phyloP scores from a whole-genome alignment of 2,329 filamentous ascomycete genomes.

The Raffaelea deltoideospora region DNA sequence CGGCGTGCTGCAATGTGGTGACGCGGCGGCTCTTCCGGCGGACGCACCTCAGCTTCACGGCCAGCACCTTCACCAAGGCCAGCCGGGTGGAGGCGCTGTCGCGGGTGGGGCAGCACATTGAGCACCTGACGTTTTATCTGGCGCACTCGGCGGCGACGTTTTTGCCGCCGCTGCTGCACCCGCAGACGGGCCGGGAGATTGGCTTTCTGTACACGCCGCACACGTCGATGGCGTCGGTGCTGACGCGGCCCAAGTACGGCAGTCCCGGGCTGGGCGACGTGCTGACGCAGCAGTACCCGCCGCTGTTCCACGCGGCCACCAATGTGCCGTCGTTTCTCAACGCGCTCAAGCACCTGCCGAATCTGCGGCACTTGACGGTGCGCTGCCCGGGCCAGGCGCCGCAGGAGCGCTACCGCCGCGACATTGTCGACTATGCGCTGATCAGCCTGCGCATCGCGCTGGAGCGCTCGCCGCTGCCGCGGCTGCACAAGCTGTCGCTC shows the following conservation, averaged over 20 bases:
- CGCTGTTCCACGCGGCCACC: constrained; percentile 77
- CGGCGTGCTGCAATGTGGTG: constrained; percentile 54
- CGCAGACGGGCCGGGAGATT: constrained; percentile 60
- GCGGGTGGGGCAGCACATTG: constrained; percentile 63
- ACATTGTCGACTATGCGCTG: constrained; percentile 74
- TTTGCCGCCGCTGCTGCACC: constrained; percentile 70
- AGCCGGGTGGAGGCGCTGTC: constrained; percentile 59
- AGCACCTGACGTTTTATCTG: constrained; percentile 63
- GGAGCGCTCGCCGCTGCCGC: constrained; percentile 53
- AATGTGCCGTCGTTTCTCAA: constrained; percentile 75
- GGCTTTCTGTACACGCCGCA: constrained; percentile 72
- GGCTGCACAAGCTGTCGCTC: constrained; percentile 56
- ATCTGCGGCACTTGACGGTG: constrained; percentile 59
- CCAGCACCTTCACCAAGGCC: constrained; percentile 62
- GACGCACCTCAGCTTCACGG: constrained; percentile 53
- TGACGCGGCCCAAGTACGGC: constrained; percentile 62
- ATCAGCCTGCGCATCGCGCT: constrained; percentile 75
- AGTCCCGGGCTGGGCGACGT: constrained; percentile 66
- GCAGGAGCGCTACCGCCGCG: constrained; percentile 55
- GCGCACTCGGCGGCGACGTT: constrained; percentile 67
- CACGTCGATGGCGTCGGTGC: constrained; percentile 43
- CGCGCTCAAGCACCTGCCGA: constrained; percentile 52
- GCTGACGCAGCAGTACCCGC: constrained; percentile 73
- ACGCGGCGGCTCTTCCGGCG: constrained; percentile 56
- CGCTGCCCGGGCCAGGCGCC: constrained; percentile 60